Base-by-base conservation (phyloP, 805 yeast species). In the Grigorovia yakushimaensis region DNA sequence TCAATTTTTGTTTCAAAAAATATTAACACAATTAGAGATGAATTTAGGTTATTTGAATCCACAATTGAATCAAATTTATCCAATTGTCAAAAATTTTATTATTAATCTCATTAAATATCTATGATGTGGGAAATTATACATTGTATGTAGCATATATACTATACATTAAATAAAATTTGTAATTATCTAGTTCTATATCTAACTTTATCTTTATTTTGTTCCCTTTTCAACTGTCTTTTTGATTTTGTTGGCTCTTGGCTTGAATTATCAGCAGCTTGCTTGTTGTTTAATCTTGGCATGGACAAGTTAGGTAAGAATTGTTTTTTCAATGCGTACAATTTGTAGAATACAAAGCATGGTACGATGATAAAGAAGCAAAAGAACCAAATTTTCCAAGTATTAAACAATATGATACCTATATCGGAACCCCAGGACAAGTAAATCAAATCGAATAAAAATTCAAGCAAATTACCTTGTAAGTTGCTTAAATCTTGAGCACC, bases 381-480 rank as follows among this genome's bases (percentile, higher is more conserved):
- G 27, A 30, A 44, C 78, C 78, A 78, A 7, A 73, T 65, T 46
- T 69, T 69, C 51, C 69, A 72, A 13, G 76, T 62, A 30, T 76
- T 75, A 49, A 75, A 68, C 2, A 73, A 13, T 10, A 74, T 54
- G 59, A 69, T 67, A 17, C 77, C 66, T 1, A 73, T 40, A 49
- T 77, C 74, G 22, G 76, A 66, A n/a, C 71, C 50, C 61, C 78
- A 64, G 7, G 82, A 76, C 44, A 77, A 51, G 58, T 79, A 79
- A 40, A 78, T 64, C 36, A 75, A 53, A 55, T 79, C 84, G 51
- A 77, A 76, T 60, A 78, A 60, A 58, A 76, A 77, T 57, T 77
- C 82, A 36, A 70, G 71, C 11, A 77, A 58, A 10, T 49, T 36
- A 22, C 72, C 74, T 33, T 60, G 57, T 43, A 78, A 62, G 52